Conservation (phyloP, 129 eudicot species). For the Flaveria trinervia region DNA sequence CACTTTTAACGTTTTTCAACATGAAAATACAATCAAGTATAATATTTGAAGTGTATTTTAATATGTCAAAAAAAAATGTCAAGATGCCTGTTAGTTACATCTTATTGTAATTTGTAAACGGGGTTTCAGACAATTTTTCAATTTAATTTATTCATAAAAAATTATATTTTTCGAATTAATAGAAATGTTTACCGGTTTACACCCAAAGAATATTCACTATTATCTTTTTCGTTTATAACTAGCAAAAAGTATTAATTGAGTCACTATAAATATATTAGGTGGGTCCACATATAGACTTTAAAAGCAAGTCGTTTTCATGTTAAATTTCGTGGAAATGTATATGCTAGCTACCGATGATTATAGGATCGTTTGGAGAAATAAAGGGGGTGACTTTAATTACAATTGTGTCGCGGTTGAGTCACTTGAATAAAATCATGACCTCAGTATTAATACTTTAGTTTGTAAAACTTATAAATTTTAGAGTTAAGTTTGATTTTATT, state of each 20-base stretch:
- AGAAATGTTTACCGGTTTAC: not conserved
- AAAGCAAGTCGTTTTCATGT: constrained; percentile 1
- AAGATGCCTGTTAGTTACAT: not conserved
- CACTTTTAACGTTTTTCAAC: no score
- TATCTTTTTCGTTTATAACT: constrained; percentile 1
- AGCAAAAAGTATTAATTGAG: not conserved
- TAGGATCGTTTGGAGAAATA: not conserved
- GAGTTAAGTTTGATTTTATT: no score
- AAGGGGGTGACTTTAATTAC: not conserved
- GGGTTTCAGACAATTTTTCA: not conserved
- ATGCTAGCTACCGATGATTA: not conserved
- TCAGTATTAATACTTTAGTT: no score
- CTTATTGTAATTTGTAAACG: not conserved
- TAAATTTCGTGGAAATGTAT: not conserved
- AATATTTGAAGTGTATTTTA: no score
- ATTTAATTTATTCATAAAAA: not conserved
- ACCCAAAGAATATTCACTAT: not conserved
- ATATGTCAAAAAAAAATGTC: not conserved
- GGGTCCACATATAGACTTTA: not conserved
- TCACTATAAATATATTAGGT: not conserved
- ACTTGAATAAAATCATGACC: no score
- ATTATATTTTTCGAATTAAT: not conserved
- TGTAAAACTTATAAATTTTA: no score
- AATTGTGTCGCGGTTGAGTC: no score
- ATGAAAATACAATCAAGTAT: no score